Conservation (phyloP, 768 basidiomycete species). For the Collybia sp. region DNA sequence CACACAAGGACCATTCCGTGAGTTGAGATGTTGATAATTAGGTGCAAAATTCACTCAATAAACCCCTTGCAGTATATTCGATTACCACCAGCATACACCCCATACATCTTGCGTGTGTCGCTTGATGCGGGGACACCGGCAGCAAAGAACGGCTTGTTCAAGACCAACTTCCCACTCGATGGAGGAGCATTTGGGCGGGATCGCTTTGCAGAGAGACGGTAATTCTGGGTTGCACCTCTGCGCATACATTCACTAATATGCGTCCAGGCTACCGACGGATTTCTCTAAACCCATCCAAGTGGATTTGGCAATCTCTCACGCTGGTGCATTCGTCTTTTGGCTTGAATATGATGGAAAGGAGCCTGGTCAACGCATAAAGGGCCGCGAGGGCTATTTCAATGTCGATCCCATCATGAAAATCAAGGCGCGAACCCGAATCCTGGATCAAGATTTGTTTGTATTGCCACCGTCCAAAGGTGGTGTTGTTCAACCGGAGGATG, state of each 20-base stretch:
- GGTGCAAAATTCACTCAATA: background rate
- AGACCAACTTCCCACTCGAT: slow-evolving; percentile 95
- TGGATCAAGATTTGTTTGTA: slow-evolving; percentile 48
- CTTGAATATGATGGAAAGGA: slow-evolving; percentile 78
- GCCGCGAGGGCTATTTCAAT: slow-evolving; percentile 93
- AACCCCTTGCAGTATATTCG: slow-evolving; percentile 74
- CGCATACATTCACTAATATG: slow-evolving; percentile 14
- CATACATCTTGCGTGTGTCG: slow-evolving; percentile 89
- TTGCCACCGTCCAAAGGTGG: slow-evolving; percentile 52
- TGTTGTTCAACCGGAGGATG: slow-evolving; percentile 42
- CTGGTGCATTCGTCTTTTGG: slow-evolving; percentile 95
- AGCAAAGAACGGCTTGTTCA: slow-evolving; percentile 86
- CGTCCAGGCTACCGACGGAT: slow-evolving; percentile 69
- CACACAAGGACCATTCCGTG: slow-evolving; percentile 80
- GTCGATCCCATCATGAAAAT: slow-evolving; percentile 85
- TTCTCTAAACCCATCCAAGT: slow-evolving; percentile 90
- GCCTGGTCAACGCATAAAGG: slow-evolving; percentile 61
- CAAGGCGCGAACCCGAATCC: slow-evolving; percentile 70
- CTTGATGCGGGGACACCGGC: slow-evolving; percentile 92
- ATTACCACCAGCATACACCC: slow-evolving; percentile 83
- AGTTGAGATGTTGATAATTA: slow-evolving; percentile 19
- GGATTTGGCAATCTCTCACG: slow-evolving; percentile 93
- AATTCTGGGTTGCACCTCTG: slow-evolving; percentile 19
- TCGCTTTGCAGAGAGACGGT: slow-evolving; percentile 73
- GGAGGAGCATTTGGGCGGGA: slow-evolving; percentile 82